phyloP scores from a whole-genome alignment of 2,329 filamentous ascomycete species.

The Ophiocordyceps polyrhachis-furcata region DNA sequence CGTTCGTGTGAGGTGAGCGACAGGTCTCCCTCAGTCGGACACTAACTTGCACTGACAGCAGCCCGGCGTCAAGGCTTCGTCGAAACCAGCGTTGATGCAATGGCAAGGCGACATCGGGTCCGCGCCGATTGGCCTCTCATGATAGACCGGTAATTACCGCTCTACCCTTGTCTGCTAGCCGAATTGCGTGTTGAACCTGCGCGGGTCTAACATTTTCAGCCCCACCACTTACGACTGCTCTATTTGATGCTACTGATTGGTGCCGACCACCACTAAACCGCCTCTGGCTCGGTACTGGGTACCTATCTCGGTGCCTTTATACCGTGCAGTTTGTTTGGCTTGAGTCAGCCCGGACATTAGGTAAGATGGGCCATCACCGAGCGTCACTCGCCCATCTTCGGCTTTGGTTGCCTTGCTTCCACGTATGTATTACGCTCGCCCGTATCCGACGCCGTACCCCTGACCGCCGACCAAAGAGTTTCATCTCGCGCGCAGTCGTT shows the following conservation, averaged over 20 bases:
- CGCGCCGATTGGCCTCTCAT: background rate
- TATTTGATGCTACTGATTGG: no score
- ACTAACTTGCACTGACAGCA: background rate
- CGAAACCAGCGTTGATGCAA: no score
- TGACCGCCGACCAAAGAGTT: constrained; percentile 3
- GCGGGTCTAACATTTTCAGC: background rate
- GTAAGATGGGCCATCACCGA: constrained; percentile 11
- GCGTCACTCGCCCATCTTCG: constrained; percentile 5
- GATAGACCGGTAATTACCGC: background rate
- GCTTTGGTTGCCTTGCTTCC: constrained; percentile 6
- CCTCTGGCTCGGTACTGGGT: background rate
- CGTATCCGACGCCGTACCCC: constrained; percentile 1
- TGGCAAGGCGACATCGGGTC: background rate
- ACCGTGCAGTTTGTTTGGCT: background rate
- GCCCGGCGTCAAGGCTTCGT: no score
- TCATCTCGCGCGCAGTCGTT: constrained; percentile 2
- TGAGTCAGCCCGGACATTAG: constrained; percentile 8
- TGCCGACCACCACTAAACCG: no score
- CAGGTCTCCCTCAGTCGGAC: background rate
- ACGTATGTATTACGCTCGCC: constrained; percentile 4
- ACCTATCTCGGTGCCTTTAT: no score
- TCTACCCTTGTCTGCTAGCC: background rate
- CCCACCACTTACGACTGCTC: background rate
- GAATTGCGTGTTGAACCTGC: background rate
- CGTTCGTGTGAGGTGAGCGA: background rate